These are phyloP conservation scores for Phytophthora crassamura DNA, from an alignment of 352 stramenopile genomes.

Conservation along the genomic window DNA sequence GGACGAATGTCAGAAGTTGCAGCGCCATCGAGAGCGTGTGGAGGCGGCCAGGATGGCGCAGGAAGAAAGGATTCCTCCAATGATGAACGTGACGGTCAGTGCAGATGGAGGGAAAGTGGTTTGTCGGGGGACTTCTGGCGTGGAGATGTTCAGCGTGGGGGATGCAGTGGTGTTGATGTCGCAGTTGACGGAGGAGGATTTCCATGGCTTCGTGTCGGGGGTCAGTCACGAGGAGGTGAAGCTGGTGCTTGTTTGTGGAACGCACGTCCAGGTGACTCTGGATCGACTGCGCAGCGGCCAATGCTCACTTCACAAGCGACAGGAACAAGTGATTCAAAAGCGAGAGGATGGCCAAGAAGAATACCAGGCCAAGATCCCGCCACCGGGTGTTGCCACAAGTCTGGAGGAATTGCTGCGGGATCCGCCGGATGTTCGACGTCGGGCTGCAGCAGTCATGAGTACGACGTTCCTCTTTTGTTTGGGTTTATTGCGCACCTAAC, in stretches of 20 bases:
- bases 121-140: neutral
- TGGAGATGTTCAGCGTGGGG: slow-evolving; percentile 44
- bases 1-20: slow-evolving; percentile 28
- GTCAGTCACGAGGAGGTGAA: slow-evolving; percentile 45
- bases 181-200: slow-evolving; percentile 61
- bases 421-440: slow-evolving; percentile 40
- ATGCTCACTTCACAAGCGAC: slow-evolving; percentile 51
- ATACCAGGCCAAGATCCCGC: neutral
- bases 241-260: slow-evolving; percentile 63
- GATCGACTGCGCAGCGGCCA: slow-evolving; percentile 43
- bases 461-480: neutral
- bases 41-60: slow-evolving; percentile 8
- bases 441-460: slow-evolving; percentile 35
- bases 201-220: slow-evolving; percentile 58
- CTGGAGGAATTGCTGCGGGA: slow-evolving; percentile 33
- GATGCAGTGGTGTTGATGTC: slow-evolving; percentile 67
- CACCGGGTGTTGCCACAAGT: slow-evolving; percentile 6
- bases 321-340: slow-evolving; percentile 1
- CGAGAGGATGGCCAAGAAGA: slow-evolving; percentile 10
- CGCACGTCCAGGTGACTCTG: slow-evolving; percentile 38
- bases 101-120: slow-evolving; percentile 25
- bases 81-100: slow-evolving; percentile 11
- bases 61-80: slow-evolving; percentile 5
- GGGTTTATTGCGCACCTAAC: neutral
- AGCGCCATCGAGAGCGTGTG: slow-evolving; percentile 26